Base-by-base conservation (phyloP, 164 flowering plant genomes). In the Dillenia turbinata region DNA sequence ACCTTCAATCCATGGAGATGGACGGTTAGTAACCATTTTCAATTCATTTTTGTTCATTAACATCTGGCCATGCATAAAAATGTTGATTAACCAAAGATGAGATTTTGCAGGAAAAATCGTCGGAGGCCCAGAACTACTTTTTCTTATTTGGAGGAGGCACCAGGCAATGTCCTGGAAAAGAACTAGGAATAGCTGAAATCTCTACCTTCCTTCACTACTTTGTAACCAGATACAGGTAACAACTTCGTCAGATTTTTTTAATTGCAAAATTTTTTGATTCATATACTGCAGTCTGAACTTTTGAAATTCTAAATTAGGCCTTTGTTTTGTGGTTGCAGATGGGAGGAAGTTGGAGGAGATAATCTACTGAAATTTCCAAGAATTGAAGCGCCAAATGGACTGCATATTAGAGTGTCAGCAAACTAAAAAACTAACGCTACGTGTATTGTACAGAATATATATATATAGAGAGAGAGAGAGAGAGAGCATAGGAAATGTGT, bases 91-190 rank as follows among this genome's bases (percentile, higher is more conserved):
- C 7, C 40, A 5, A 33, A 33, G 40, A 33, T 5, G 40, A 65
- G 40, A 0, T 33, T 33, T 33, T 79, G 73, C 83, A 90, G 96
- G 93, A 82, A 45, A 81, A 71, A 62, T 79, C 73, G 65, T 43
- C 80, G 70, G 98, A 92, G 67, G 63, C 79, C 14, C 86, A 85
- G 15, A 80, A 71, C 60, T 66, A 81, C 64, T 78, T 74, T 58
- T 66, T 88, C 55, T 49, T 90, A 43, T 92, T 92, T 74, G 98
- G 98, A 59, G 96, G 88, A 43, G 98, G 98, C 52, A 80, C 67
- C 12, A 78, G 98, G 65, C 81, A 69, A 24, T 92, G 98, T 63
- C 98, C 98, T 12, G 98, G 98, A 64, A 92, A 92, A 66, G 98
- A 92, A 69, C 68, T 88, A 54, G 96, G 96, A 43, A 75, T 88